Base-by-base conservation (phyloP, 1,284 basidiomycete genomes). In the Neonothopanus nambi region DNA sequence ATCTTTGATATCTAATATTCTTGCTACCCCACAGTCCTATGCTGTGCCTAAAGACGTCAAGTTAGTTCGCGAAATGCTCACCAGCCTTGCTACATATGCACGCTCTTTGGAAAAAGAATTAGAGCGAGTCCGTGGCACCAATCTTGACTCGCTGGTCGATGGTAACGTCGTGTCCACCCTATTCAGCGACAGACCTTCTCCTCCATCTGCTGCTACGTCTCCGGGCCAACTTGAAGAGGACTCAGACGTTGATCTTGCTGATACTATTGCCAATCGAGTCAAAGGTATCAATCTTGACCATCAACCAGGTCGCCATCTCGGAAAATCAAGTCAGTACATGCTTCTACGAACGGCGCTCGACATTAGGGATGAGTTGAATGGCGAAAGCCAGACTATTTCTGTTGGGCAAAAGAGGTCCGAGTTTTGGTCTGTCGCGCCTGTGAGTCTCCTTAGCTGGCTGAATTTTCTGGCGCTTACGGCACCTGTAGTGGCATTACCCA, bases 281-380 rank as follows among this genome's bases (percentile, higher is more conserved):
- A 61, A 61, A 28, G 48, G 45, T 3, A 36, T 66, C 5, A 51
- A 48, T 11, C 35, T 70, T 21, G 40, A 60, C 11, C 58, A 62
- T 1, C 58, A 50, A 13, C 57, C 63, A 9, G 59, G 65, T 28
- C 71, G 80, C 13, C 84, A 80, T 65, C 78, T 79, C 53, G 81
- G 81, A 17, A 80, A 81, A 60, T 78, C 80, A 1, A 82, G 79
- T 26, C 74, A 75, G 6, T 67, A 78, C 11, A 72, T 73, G 58
- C 70, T 84, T 13, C 63, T 85, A 37, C 72, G 72, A 18, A 70
- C 71, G 26, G 76, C 82, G 41, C 71, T 81, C 43, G 74, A 77
- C 45, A 65, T 83, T 39, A 82, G 81, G 59, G 73, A 74, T 49
- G 74, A 77, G 53, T 67, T 63, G 13, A 68, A 70, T 6, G 73